A percentile compares a stretch with the other conserved stretches of the same genome.
Conservation (phyloP, 1,284 basidiomycete genomes). For the Apiotrichum domesticum region DNA sequence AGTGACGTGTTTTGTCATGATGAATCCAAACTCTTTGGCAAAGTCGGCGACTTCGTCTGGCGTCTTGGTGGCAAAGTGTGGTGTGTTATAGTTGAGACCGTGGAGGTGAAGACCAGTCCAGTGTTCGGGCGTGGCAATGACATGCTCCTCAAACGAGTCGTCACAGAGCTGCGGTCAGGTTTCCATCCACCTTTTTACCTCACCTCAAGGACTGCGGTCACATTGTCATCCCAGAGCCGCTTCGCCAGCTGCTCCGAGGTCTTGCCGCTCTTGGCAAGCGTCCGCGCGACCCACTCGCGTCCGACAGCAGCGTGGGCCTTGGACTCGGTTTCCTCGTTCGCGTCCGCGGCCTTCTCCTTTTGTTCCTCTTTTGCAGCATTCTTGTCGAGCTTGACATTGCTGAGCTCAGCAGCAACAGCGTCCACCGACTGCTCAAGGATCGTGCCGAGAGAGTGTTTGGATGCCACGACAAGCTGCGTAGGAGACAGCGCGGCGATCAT, state of each 20-base stretch:
- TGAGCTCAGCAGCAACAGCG: constrained; percentile 1
- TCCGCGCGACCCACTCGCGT: constrained; percentile 66
- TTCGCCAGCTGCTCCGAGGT: constrained; percentile 68
- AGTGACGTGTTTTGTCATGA: constrained; percentile 63
- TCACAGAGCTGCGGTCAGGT: constrained; percentile 72
- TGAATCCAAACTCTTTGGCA: constrained; percentile 86
- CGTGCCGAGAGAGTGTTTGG: constrained; percentile 80
- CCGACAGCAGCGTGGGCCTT: constrained; percentile 42
- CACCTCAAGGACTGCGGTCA: constrained; percentile 89
- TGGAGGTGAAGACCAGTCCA: constrained; percentile 90
- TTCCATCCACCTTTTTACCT: constrained; percentile 54
- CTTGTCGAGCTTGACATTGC: constrained; percentile 12
- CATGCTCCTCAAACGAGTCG: constrained; percentile 96
- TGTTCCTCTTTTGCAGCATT: constrained; percentile 5
- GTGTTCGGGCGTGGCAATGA: constrained; percentile 72
- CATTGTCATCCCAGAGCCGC: constrained; percentile 71
- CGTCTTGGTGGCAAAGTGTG: constrained; percentile 67
- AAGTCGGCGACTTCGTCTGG: constrained; percentile 68
- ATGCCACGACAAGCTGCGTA: constrained; percentile 72
- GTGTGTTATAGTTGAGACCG: constrained; percentile 73
- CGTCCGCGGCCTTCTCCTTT: constrained; percentile 12
- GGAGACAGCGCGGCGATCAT: constrained; percentile 83
- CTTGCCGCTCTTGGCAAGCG: constrained; percentile 61
- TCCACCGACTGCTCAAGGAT: constrained; percentile 22
- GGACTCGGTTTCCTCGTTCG: constrained; percentile 25